Evolutionary conservation across 1,284 basidiomycete genomes (phyloP), one percentile per base, ranked within the genome.

Genomic region (Omphalotus olearius): DNA sequence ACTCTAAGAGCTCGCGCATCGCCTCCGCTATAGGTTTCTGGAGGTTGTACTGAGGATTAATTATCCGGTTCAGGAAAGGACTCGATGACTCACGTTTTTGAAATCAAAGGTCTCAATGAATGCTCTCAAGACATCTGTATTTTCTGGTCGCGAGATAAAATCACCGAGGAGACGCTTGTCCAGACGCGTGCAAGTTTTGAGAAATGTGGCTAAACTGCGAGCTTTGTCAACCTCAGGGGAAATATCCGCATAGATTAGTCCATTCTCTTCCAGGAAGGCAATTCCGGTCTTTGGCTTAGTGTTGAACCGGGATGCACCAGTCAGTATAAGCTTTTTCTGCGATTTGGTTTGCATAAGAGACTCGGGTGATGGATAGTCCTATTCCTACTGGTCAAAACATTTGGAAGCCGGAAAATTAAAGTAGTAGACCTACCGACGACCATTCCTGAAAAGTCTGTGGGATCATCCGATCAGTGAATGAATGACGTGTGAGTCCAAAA

Each of bases 151-250:
- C 3, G 93, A 95, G 46, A 99, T 82, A 66, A 87, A 99, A 65
- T 99, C 97, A 6, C 97, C 97, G 1, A 99, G 74, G 1, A 97
- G 72, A 55, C 91, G 89, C 72, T 99, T 99, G 69, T 99, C 95
- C 30, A 99, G 74, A 33, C 91, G 76, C 1, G 88, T 83, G 51
- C 88, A 93, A 40, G 79, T 83, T 69, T 95, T 95, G 56, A 99
- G 72, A 69, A 98, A 98, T 36, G 66, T 79, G 3, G 97, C 96
- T 35, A 86, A 72, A 63, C 81, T 91, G 52, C 73, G 76, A 30
- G 71, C 71, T 57, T 75, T 83, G 44, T 80, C 74, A 50, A 81
- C 69, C 6, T 76, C 72, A 9, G 78, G 69, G 52, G 80, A 80
- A 45, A 79, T 69, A 57, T 88, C 84, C 10, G 79, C 73, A 63